phyloP scores from a whole-genome alignment of 805 yeast genomes.

The Limtongia smithiae region DNA sequence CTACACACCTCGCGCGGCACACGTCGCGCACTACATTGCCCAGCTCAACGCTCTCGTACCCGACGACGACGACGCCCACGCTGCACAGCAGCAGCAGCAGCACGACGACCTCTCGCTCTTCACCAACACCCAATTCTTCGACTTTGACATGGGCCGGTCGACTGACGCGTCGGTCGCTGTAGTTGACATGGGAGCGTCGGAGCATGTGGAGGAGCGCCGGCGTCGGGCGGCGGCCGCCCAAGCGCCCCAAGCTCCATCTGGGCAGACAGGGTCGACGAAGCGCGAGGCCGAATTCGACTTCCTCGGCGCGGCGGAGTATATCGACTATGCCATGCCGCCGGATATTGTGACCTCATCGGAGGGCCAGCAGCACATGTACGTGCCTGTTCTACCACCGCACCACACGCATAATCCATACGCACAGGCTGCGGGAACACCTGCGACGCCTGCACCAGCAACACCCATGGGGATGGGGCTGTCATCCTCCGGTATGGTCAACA shows the following conservation, averaged over 20 bases:
- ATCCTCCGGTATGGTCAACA: constrained; percentile 14
- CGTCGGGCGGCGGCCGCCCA: constrained; percentile 2
- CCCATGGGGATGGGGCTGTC: constrained; percentile 30
- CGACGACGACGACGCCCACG: constrained; percentile 23
- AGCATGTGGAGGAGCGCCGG: neutral
- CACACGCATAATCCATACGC: neutral
- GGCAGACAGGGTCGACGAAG: neutral
- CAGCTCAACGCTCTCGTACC: constrained; percentile 37
- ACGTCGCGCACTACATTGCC: constrained; percentile 37
- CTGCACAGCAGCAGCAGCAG: constrained; percentile 27
- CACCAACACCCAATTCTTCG: constrained; percentile 45
- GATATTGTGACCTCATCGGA: constrained; percentile 2
- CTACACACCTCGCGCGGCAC: constrained; percentile 30
- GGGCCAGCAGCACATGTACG: constrained; percentile 7
- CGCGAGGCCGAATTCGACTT: constrained; percentile 19
- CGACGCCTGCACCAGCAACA: constrained; percentile 1
- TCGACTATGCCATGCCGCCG: constrained; percentile 10
- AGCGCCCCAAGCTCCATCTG: neutral
- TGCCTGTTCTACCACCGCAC: constrained; percentile 7
- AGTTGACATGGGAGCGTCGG: constrained; percentile 26
- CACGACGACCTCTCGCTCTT: constrained; percentile 42
- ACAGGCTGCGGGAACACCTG: neutral
- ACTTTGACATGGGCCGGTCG: constrained; percentile 44
- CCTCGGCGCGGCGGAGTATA: constrained; percentile 15
- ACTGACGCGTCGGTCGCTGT: constrained; percentile 43